Base-by-base conservation (phyloP, 106 monocot genomes). In the Dioscorea zingiberensis region DNA sequence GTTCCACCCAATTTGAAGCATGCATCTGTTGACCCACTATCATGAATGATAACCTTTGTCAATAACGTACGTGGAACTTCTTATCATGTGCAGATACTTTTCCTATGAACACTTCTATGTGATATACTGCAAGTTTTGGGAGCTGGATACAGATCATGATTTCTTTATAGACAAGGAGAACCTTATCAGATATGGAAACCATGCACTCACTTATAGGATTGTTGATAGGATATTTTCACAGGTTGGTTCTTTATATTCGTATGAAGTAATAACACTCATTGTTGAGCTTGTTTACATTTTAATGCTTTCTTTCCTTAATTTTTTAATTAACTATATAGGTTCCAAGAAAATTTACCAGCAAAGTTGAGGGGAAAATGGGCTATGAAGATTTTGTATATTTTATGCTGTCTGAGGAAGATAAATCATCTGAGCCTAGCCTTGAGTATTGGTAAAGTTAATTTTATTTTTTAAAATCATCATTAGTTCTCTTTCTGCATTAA, bases 121-220 rank as follows among this genome's bases (percentile, higher is more conserved):
- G 71, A 91, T 95, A 78, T 95, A 95, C 72, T 95, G 95, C 79
- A 95, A 95, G 57, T 95, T 95, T 60, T 95, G 95, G 95, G 95
- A 95, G 83, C 87, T 95, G 27, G 95, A 95, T 66, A 79, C 82
- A 26, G 91, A 95, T 79, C 95, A 95, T 73, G 95, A 95, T 69
- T 95, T 95, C 77, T 71, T 88, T 32, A 95, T 95, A 49, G 87
- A 91, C 60, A 95, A 95, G 67, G 95, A 95, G 66, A 95, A 91
- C 55, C 85, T 95, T 47, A 85, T 95, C 13, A 87, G 79, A 95
- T 95, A 95, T 77, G 91, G 91, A 44, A 95, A 85, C 59, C 91
- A 91, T 69, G 83, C 95, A 19, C 75, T 95, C 26, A 95, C 95
- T 11, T 95, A 95, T 65, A 85, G 95, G 67, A 91, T 95, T 63